These are phyloP conservation scores for Ceratocystis eucalypticola DNA, from an alignment of 2,329 filamentous ascomycete species.

Conservation along the genomic window DNA sequence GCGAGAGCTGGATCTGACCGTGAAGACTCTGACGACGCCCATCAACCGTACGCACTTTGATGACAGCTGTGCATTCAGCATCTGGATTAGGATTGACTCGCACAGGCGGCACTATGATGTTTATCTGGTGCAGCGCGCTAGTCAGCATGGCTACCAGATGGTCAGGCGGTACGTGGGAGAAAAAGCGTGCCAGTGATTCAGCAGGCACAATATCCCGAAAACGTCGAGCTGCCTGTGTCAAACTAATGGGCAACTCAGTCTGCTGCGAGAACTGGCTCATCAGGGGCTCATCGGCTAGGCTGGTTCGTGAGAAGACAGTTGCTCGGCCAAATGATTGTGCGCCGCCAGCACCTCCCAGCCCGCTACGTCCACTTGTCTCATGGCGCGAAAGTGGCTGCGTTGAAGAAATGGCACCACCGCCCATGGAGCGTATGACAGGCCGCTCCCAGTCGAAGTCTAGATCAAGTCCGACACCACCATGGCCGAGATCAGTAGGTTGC, in stretches of 20 bases:
- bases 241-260: slow-evolving; percentile 63
- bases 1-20: slow-evolving; percentile 63
- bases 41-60: slow-evolving; percentile 65
- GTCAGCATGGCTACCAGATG: slow-evolving; percentile 68
- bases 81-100: slow-evolving; percentile 28
- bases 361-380: slow-evolving; percentile 24
- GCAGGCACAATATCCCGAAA: slow-evolving; percentile 87
- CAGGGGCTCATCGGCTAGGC: slow-evolving; percentile 72
- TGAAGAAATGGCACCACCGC: slow-evolving; percentile 30
- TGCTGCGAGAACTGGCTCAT: slow-evolving; percentile 72
- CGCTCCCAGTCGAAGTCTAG: slow-evolving; percentile 79
- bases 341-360: not conserved
- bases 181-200: slow-evolving; percentile 81
- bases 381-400: slow-evolving; percentile 35
- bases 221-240: slow-evolving; percentile 76
- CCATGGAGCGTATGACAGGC: slow-evolving; percentile 44
- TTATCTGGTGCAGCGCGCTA: slow-evolving; percentile 72
- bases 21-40: slow-evolving; percentile 57
- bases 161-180: slow-evolving; percentile 62
- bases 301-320: slow-evolving; percentile 37
- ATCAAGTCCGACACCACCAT: slow-evolving; percentile 53
- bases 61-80: slow-evolving; percentile 33
- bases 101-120: slow-evolving; percentile 54
- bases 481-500: slow-evolving; percentile 44
- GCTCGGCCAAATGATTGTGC: not conserved